Evolutionary conservation across 75 land plant genomes (phyloP).

Genomic region (Pinus taeda): DNA sequence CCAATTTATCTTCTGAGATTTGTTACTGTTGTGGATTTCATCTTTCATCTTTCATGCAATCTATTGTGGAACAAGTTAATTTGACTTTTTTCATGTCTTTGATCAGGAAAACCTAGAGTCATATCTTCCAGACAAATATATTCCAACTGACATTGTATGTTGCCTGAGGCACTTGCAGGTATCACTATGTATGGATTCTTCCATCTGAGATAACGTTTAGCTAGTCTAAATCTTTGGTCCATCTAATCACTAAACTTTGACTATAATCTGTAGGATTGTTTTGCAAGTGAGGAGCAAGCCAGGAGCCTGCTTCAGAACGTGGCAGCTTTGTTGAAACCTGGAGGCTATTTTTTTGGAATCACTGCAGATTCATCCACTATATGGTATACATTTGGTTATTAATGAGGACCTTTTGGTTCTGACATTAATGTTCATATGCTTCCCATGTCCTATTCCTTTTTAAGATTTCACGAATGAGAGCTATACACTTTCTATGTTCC

Average conservation of each 20-base stretch:
- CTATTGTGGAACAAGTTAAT: neutral
- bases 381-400: constrained; percentile 53
- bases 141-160: constrained; percentile 69
- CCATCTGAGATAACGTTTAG: neutral
- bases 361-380: constrained; percentile 98
- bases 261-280: constrained; percentile 51
- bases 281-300: constrained; percentile 77
- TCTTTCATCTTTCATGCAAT: neutral
- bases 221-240: neutral
- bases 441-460: neutral
- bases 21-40: neutral
- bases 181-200: constrained; percentile 7
- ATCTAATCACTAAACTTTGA: neutral
- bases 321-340: constrained; percentile 77
- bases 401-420: neutral
- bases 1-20: too few relatives aligned
- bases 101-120: constrained; percentile 66
- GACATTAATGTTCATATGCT: neutral
- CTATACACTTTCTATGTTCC: neutral
- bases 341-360: constrained; percentile 95
- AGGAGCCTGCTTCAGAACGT: constrained; percentile 80
- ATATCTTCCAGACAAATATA: constrained; percentile 49
- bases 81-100: neutral
- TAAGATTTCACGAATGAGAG: neutral
- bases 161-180: constrained; percentile 96